Conservation (phyloP, 148 eudicot species). For the Drosera capensis region DNA sequence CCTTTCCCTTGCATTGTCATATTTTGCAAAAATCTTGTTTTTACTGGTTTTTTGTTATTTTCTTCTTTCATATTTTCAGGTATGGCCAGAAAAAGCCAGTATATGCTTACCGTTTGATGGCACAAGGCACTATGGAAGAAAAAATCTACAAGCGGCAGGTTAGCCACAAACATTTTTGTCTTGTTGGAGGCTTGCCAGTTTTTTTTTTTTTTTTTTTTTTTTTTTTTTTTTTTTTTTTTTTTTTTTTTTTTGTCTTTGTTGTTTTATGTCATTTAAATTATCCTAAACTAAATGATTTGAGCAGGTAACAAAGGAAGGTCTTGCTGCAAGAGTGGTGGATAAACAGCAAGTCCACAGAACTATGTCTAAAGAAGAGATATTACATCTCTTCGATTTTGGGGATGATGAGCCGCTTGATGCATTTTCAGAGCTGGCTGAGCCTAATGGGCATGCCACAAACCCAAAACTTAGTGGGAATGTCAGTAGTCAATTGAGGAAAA, state of each 20-base stretch:
- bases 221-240: too few species aligned
- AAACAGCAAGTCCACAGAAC: constrained; percentile 90
- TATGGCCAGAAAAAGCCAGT: constrained; percentile 97
- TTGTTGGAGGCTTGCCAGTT: too few species aligned
- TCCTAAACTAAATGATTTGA: constrained; percentile 5
- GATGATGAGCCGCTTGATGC: constrained; percentile 58
- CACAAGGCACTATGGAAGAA: constrained; percentile 93
- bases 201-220: too few species aligned
- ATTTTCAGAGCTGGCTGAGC: constrained; percentile 22
- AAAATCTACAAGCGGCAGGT: constrained; percentile 99
- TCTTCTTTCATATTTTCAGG: constrained; percentile 23
- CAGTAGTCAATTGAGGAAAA: constrained; percentile 23
- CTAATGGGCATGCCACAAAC: constrained; percentile 18
- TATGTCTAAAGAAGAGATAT: constrained; percentile 92
- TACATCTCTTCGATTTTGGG: constrained; percentile 79
- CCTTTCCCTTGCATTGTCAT: constrained; percentile 21
- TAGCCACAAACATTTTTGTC: too few species aligned
- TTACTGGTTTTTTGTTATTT: constrained; percentile 7
- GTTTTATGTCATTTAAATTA: constrained; percentile 3
- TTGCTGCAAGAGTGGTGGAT: constrained; percentile 97
- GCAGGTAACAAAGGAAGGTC: constrained; percentile 95
- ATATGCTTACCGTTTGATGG: constrained; percentile 89
- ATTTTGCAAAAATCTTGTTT: constrained; percentile 60
- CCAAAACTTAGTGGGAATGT: constrained; percentile 14
- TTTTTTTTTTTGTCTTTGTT: too few species aligned